phyloP scores from a whole-genome alignment of 164 flowering plant species.

The Chimonanthus salicifolius region DNA sequence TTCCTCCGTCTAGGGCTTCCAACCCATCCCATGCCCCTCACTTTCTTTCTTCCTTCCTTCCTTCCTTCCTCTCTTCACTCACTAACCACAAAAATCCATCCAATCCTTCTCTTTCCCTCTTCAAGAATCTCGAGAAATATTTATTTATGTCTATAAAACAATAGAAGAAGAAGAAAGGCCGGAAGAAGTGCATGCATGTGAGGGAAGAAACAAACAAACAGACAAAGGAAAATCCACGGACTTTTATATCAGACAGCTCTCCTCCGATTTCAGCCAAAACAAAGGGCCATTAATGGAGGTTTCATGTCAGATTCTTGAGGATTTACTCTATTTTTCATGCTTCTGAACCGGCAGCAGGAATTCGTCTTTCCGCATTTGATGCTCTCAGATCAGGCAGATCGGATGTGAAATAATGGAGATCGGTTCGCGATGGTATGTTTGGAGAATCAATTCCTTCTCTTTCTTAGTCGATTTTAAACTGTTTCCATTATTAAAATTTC shows the following conservation, averaged over 20 bases:
- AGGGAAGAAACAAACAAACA: too few species aligned
- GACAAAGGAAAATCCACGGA: neutral
- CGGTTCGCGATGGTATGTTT: neutral
- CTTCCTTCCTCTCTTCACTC: neutral
- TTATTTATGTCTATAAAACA: too few species aligned
- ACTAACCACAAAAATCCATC: neutral
- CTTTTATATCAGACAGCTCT: too few species aligned
- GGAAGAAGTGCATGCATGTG: neutral
- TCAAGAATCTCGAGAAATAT: neutral
- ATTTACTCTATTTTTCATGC: too few species aligned
- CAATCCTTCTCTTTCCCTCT: constrained; percentile 2
- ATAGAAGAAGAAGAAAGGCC: neutral
- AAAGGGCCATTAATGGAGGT: constrained; percentile 6
- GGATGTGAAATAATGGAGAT: constrained; percentile 2
- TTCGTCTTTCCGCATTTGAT: neutral
- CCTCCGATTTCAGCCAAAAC: constrained; percentile 2
- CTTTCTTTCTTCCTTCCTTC: neutral
- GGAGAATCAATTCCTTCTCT: constrained; percentile 5
- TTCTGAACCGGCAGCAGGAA: too few species aligned
- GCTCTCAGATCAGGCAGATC: neutral
- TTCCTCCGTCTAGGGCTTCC: neutral
- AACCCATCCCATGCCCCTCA: neutral
- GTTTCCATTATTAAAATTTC: neutral
- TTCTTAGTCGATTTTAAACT: neutral
- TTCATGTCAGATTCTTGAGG: neutral